Base-by-base conservation (phyloP, 495 filamentous ascomycete genomes). In the Lentithecium fluviatile region DNA sequence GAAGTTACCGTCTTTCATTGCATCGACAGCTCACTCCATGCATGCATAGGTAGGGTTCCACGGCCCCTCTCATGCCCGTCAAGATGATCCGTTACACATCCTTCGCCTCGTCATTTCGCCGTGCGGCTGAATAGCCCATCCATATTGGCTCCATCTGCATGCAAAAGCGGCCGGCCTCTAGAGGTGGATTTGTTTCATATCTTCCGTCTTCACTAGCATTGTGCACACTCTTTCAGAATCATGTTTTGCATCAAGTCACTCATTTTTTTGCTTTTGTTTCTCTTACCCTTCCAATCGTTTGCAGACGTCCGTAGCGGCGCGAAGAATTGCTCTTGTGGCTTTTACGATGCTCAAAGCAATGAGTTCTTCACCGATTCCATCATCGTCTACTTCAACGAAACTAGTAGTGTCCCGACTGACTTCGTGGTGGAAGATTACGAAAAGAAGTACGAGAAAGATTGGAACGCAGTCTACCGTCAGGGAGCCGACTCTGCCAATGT, bases 361-460 rank as follows among this genome's bases (percentile, higher is more conserved):
- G 25, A 68, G 15, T 40, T 71, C n/a, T 78, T 74, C 46, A 78
- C 72, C 6, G 75, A 78, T 6, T 72, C 73, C 2, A 62, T 73
- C 6, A 74, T 78, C 32, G 71, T 73, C 3, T 77, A 78, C 59
- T 78, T 78, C 68, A 78, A 78, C 47, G 75, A 78, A 49, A 69
- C 73, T 3, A 36, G 17, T 19, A 62, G 11, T 23, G 52, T 73
- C n/a, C 71, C 71, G 3, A 54, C 65, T 7, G 67, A 67, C 26
- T 71, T 75, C 34, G 55, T 61, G 2, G 52, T 66, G 10, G 65
- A 71, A 51, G 17, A 42, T 6, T 78, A 71, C 62, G 46, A 67
- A 24, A 48, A 77, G 58, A 59, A 66, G 17, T 76, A 73, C 61
- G 75, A 78, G 51, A 71, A 69, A 53, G 65, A 69, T 23, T 77